These are phyloP conservation scores for Aspergillus ochraceoroseus DNA, from an alignment of 2,329 filamentous ascomycete species.

Conservation along the genomic window DNA sequence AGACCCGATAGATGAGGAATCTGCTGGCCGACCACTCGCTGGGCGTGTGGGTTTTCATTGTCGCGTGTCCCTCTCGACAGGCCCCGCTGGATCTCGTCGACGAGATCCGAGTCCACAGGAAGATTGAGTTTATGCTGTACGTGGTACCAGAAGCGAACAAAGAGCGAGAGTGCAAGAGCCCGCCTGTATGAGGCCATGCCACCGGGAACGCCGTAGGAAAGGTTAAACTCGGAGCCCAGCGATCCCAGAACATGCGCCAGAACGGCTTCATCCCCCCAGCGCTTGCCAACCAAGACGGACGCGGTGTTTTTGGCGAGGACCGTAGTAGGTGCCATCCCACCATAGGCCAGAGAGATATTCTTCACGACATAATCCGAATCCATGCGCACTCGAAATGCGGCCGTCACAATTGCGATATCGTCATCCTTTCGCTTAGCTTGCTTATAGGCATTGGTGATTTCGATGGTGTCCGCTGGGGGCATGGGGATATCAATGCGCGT, in stretches of 20 bases:
- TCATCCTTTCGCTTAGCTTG: slow-evolving; percentile 88
- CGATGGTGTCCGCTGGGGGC: slow-evolving; percentile 59
- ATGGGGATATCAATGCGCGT: slow-evolving; percentile 71
- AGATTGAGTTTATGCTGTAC: slow-evolving; percentile 58
- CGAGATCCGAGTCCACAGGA: slow-evolving; percentile 56
- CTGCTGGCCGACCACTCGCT: slow-evolving; percentile 73
- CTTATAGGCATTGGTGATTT: slow-evolving; percentile 79
- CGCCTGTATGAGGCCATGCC: slow-evolving; percentile 89
- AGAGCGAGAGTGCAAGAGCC: slow-evolving; percentile 75
- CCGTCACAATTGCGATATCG: slow-evolving; percentile 86
- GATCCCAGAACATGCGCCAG: slow-evolving; percentile 75
- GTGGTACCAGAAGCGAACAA: slow-evolving; percentile 90
- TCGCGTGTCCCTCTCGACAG: slow-evolving; percentile 74
- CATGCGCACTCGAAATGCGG: slow-evolving; percentile 65
- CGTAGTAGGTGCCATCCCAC: slow-evolving; percentile 81
- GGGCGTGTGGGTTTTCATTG: slow-evolving; percentile 59
- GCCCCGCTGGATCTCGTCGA: slow-evolving; percentile 70
- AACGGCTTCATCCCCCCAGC: slow-evolving; percentile 66
- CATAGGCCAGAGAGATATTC: slow-evolving; percentile 70
- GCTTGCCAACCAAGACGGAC: slow-evolving; percentile 64
- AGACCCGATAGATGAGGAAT: slow-evolving; percentile 74
- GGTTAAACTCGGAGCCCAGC: slow-evolving; percentile 70
- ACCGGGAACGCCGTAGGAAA: slow-evolving; percentile 78
- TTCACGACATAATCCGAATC: slow-evolving; percentile 60
- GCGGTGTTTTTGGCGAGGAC: slow-evolving; percentile 67